A percentile compares a stretch with the other conserved stretches of the same genome.
These are phyloP conservation scores for Patellifolia procumbens DNA, from an alignment of 179 eudicot species.

Conservation along the genomic window DNA sequence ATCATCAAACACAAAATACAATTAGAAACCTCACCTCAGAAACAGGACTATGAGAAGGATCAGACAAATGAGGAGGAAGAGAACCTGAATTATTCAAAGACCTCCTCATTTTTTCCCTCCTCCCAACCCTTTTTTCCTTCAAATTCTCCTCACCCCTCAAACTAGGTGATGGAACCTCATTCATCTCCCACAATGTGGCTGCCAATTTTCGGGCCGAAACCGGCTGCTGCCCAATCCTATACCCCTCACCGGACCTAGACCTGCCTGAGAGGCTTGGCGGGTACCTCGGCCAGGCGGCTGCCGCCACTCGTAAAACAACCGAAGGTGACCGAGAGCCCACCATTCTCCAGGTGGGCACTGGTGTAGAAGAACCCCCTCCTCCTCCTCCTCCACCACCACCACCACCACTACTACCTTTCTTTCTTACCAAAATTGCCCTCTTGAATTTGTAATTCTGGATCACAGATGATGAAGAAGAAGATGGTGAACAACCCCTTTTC, in stretches of 20 bases:
- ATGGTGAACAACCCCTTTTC: constrained; percentile 84
- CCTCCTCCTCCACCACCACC: too few species aligned
- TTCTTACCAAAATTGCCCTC: constrained; percentile 70
- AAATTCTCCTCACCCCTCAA: too few species aligned
- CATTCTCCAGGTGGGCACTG: too few species aligned
- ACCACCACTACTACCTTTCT: constrained; percentile 46
- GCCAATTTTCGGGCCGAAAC: constrained; percentile 92
- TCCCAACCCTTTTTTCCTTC: too few species aligned
- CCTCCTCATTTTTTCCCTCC: constrained; percentile 41
- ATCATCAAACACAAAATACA: too few species aligned
- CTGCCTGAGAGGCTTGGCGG: constrained; percentile 38
- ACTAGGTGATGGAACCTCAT: constrained; percentile 65
- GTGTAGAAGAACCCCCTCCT: constrained; percentile 47
- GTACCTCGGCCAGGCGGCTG: constrained; percentile 55
- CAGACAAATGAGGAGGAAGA: constrained; percentile 91
- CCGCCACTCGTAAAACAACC: neutral
- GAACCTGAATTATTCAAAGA: constrained; percentile 39
- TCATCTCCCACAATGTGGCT: constrained; percentile 94
- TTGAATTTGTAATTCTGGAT: constrained; percentile 68
- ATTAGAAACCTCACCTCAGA: constrained; percentile 78
- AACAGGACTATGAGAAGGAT: constrained; percentile 95
- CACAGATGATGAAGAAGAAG: constrained; percentile 80
- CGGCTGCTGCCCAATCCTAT: constrained; percentile 42
- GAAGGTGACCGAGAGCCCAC: too few species aligned
- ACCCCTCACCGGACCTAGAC: constrained; percentile 35